Base-by-base conservation (phyloP, 164 flowering plant species). In the Kingdonia uniflora region DNA sequence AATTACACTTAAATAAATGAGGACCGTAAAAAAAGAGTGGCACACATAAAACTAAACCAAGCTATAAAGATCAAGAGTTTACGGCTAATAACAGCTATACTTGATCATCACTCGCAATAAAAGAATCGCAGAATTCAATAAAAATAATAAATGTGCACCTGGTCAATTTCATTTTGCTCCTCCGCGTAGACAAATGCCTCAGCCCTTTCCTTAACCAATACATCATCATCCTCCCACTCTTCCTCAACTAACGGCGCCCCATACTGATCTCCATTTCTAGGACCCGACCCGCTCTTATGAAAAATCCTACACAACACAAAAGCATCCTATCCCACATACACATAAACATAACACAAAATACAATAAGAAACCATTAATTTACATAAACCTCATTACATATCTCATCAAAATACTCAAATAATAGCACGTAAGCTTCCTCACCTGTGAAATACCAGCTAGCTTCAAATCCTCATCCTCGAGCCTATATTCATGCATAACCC, bases 401-500 rank as follows among this genome's bases (percentile, higher is more conserved):
- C n/a, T n/a, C n/a, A n/a, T n/a, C n/a, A 15, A 48, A 33, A 10
- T 11, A 15, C 14, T 15, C 19, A 59, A 51, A 26, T 17, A 19
- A 44, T 1, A 7, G 40, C 40, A 37, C 7, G 40, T 7, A 19
- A 1, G 6, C 16, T 14, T 5, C 11, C 14, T 23, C 33, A 85
- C 95, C 76, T 68, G 81, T 0, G 49, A 48, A 16, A 71, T 25
- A 15, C 81, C 87, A 11, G 66, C 61, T 52, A 60, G 62, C 59
- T 49, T 75, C 39, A 78, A 21, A 16, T 72, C 78, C 33, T 72
- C 74, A n/a, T 86, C 91, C 6, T 42, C 62, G 7, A 80, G 74
- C 11, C 68, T 65, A 55, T 81, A 89, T 70, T 89, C 97, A 47
- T 89, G 92, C 86, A 89, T 89, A 1, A 84, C 84, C 97, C 97